Conservation (phyloP, 176 grass and related monocot species). For the Hsuehochloa calcarea region DNA sequence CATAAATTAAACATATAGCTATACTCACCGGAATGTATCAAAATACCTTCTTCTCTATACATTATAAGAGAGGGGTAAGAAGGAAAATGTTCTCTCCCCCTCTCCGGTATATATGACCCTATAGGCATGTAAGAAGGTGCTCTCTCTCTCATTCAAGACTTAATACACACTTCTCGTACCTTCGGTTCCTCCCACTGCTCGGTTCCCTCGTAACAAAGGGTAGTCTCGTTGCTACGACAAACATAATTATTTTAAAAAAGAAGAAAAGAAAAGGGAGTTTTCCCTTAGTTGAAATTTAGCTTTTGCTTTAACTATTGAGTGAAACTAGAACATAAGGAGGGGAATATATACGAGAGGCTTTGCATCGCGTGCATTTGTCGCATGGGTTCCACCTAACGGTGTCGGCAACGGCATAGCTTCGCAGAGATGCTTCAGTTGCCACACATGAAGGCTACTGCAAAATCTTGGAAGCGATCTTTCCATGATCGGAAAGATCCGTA, state of each 20-base stretch:
- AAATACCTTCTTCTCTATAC: no score
- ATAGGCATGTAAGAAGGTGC: no score
- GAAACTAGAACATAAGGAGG: background rate
- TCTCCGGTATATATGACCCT: no score
- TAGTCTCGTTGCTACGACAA: no score
- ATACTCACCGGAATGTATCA: no score
- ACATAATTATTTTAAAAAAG: background rate
- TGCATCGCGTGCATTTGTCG: constrained; percentile 1
- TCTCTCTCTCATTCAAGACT: no score
- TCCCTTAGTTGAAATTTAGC: background rate
- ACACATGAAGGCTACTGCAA: constrained; percentile 28
- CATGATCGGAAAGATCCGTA: constrained; percentile 64
- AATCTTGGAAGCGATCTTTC: constrained; percentile 76
- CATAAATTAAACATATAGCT: no score
- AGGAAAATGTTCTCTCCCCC: no score
- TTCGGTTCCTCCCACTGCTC: no score
- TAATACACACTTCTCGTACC: no score
- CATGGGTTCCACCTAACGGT: constrained; percentile 56
- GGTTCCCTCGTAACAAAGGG: no score
- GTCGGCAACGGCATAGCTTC: constrained; percentile 43
- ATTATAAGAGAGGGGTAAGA: no score
- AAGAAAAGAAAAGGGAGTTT: background rate
- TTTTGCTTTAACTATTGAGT: background rate
- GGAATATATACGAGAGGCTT: background rate
- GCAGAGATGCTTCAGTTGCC: constrained; percentile 55